phyloP scores from a whole-genome alignment of 352 stramenopile genomes.

The Phytophthora cajani region DNA sequence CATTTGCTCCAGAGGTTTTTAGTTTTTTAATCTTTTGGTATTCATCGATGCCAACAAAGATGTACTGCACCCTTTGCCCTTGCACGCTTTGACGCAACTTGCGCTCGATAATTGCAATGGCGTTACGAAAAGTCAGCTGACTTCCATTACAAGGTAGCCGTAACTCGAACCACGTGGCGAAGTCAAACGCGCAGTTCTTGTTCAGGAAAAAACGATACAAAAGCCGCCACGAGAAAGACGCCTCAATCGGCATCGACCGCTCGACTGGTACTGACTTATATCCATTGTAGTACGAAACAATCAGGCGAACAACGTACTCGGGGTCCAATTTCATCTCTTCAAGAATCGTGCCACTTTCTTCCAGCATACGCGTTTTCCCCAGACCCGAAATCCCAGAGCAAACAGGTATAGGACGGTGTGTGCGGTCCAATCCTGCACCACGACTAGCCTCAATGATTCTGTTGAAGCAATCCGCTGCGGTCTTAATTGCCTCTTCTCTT shows the following conservation, averaged over 20 bases:
- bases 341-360: conserved; percentile 27
- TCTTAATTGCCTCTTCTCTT: conserved; percentile 15
- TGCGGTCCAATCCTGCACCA: conserved; percentile 28
- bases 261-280: neutral
- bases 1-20: conserved; percentile 29
- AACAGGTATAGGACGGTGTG: conserved; percentile 27
- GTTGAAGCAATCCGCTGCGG: conserved; percentile 10
- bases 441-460: conserved; percentile 6
- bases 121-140: neutral
- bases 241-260: neutral
- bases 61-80: neutral
- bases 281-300: neutral
- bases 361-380: conserved; percentile 44
- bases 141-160: neutral
- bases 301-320: neutral
- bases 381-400: conserved; percentile 45
- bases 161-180: neutral
- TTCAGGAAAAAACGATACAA: neutral
- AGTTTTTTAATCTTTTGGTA: neutral
- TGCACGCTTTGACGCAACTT: neutral
- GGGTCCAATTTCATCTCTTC: neutral
- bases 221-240: neutral
- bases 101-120: neutral
- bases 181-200: neutral
- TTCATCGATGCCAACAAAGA: neutral